Evolutionary conservation across 345 rosid species (phyloP).

Genomic region (Barbarea vulgaris): DNA sequence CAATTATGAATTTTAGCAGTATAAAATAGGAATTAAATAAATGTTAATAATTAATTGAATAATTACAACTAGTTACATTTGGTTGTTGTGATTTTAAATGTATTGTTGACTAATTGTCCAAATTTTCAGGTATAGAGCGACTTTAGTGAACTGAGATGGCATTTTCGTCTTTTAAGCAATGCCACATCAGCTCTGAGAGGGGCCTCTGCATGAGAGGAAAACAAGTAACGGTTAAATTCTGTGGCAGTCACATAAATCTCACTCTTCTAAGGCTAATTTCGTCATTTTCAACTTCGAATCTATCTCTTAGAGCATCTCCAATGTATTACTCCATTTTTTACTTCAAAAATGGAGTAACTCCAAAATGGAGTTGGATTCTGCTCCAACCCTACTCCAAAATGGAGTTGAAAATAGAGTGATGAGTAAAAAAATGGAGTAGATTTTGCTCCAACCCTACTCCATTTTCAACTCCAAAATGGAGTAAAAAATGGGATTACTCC

Average conservation of each 20-base stretch:
- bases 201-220: slow-evolving; percentile 9
- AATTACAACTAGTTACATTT: neutral
- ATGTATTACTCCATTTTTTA: no score
- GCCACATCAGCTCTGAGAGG: slow-evolving; percentile 4
- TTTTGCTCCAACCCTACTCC: no score
- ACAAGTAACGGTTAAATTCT: slow-evolving; percentile 21
- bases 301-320: no score
- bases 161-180: slow-evolving; percentile 5
- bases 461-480: no score
- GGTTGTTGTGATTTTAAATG: slow-evolving; percentile 2
- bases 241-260: slow-evolving; percentile 1
- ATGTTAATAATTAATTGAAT: neutral
- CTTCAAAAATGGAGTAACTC: no score
- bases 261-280: neutral
- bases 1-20: neutral
- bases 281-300: neutral
- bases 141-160: neutral
- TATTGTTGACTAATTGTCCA: neutral
- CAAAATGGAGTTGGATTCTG: no score
- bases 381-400: no score
- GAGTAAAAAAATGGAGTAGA: no score
- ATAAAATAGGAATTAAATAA: neutral
- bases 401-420: no score
- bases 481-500: no score
- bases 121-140: neutral